phyloP scores from a whole-genome alignment of 2,329 filamentous ascomycete species.

The Bipolaris bicolor region DNA sequence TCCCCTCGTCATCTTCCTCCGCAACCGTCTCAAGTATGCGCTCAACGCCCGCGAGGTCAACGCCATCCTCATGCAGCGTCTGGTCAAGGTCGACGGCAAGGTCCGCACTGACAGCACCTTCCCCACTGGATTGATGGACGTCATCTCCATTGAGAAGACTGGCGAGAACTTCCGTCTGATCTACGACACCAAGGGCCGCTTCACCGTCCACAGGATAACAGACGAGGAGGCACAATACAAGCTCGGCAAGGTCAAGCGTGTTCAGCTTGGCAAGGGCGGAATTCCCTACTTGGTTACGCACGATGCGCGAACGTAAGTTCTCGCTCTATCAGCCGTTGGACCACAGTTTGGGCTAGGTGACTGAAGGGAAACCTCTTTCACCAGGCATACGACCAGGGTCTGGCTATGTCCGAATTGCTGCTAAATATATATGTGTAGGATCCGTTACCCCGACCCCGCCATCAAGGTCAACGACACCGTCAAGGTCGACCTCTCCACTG shows the following conservation, averaged over 20 bases:
- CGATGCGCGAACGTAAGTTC: slow-evolving; percentile 99
- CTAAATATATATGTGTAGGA: slow-evolving; percentile 65
- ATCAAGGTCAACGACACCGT: slow-evolving; percentile 99
- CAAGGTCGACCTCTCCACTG: slow-evolving; percentile 96
- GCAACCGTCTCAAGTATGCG: slow-evolving; percentile 94
- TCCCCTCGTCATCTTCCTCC: slow-evolving; percentile 89
- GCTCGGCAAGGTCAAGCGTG: slow-evolving; percentile 99
- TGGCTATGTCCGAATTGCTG: slow-evolving; percentile 65
- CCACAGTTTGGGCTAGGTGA: slow-evolving; percentile 55
- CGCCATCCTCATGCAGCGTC: slow-evolving; percentile 98
- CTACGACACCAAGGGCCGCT: slow-evolving; percentile 99
- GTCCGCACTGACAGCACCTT: slow-evolving; percentile 98
- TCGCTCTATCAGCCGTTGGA: slow-evolving; percentile 99
- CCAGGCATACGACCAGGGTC: slow-evolving; percentile 99
- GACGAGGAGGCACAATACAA: slow-evolving; percentile 99
- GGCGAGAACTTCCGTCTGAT: slow-evolving; percentile 99
- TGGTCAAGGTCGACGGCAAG: slow-evolving; percentile 99
- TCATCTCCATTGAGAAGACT: slow-evolving; percentile 99
- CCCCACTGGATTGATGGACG: slow-evolving; percentile 99
- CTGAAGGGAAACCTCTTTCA: slow-evolving; percentile 56
- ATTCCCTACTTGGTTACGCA: slow-evolving; percentile 99
- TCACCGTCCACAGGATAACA: slow-evolving; percentile 99
- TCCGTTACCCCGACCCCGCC: slow-evolving; percentile 96
- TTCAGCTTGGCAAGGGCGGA: slow-evolving; percentile 98
- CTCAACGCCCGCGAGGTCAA: slow-evolving; percentile 98